Percentiles rank a stretch among this genome's conserved stretches.
Conservation (phyloP, 306 rosid species). For the Dalbergia oliveri region DNA sequence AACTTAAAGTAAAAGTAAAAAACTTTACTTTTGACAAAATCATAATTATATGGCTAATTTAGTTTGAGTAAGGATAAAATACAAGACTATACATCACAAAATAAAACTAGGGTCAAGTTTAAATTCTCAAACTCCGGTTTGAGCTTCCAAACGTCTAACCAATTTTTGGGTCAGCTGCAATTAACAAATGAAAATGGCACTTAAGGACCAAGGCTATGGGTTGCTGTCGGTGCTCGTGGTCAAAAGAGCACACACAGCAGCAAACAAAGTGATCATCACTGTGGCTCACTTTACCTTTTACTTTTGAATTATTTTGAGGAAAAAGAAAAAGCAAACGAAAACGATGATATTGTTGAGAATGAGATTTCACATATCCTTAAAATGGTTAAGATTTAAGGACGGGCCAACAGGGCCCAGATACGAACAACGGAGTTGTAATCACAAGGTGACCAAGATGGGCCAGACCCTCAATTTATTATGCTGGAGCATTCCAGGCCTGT, state of each 20-base stretch:
- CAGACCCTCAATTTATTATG: neutral
- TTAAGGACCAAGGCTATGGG: neutral
- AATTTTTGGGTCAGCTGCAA: neutral
- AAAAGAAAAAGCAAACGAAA: neutral
- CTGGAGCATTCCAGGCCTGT: neutral
- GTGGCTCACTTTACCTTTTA: constrained; percentile 6
- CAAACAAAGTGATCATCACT: neutral
- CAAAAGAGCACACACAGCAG: neutral
- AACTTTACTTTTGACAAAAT: no score
- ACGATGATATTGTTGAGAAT: neutral
- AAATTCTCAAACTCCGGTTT: no score
- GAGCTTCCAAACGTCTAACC: no score
- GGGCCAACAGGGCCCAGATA: constrained; percentile 24
- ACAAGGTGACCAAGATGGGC: neutral
- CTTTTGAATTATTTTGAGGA: constrained; percentile 1
- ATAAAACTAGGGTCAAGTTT: no score
- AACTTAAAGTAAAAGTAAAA: no score
- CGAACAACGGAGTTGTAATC: neutral
- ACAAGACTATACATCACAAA: no score
- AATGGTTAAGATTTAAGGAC: neutral
- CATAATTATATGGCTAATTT: no score
- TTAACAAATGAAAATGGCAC: neutral
- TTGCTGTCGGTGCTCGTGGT: constrained; percentile 35
- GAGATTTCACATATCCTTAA: no score
- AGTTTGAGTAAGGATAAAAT: no score